Base-by-base conservation (phyloP, 805 yeast genomes). In the Wickerhamiella allomyrinae region DNA sequence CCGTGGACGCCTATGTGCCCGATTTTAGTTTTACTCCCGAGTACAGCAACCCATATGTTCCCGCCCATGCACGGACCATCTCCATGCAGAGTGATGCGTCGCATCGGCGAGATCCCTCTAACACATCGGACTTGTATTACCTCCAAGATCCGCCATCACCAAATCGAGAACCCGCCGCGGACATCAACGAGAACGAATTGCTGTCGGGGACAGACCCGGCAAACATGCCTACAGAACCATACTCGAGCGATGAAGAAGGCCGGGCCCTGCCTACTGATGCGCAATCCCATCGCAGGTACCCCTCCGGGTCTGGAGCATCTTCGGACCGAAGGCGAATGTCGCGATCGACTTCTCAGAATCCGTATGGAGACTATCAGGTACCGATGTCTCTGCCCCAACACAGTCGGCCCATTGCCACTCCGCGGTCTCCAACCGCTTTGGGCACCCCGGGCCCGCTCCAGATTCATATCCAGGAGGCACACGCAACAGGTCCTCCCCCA, bases 71-170 rank as follows among this genome's bases (percentile, higher is more conserved):
- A 15, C 25, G 37, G 9, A 34, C 37, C 3, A 7, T 20, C 3
- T 34, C 37, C 3, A 34, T 34, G 37, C 20, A n/a, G 24, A 20
- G 19, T 13, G 25, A 34, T 8, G 21, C n/a, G 6, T 5, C 15
- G n/a, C 37, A 34, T 13, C 37, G 37, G 10, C 37, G 37, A 5
- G 37, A 34, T 6, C 10, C 10, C 6, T 34, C 37, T 10, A 21
- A 24, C 3, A 20, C 21, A 6, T 19, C 23, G 9, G 37, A 34
- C 4, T 17, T 34, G 5, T 27, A 27, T 11, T 34, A 34, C 17
- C 6, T 34, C 17, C 37, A 34, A 34, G 37, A 34, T 8, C 37
- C 37, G n/a, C 37, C 37, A 7, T 20, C 37, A 3, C 25, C 25
- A 7, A 25, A 21, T 20, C 17, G 25, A 20, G 37, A 14, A 5